phyloP scores from a whole-genome alignment of 805 yeast species.

The Zygoascus biomembranicola region DNA sequence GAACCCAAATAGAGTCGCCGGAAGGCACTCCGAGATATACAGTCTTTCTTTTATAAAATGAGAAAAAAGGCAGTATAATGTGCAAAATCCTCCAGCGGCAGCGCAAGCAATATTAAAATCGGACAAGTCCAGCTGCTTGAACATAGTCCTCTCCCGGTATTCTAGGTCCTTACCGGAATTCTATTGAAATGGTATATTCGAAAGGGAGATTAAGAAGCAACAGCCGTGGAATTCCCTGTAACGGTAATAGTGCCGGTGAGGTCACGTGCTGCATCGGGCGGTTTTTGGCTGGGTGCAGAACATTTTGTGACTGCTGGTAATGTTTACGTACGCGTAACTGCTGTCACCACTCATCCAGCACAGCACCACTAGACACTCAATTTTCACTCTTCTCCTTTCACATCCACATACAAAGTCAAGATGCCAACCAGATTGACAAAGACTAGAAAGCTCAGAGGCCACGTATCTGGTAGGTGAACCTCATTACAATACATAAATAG shows the following conservation, averaged over 20 bases:
- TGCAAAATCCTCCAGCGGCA: constrained; percentile 51
- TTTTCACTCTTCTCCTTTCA: constrained; percentile 2
- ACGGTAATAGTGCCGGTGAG: no score
- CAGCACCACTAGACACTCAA: background rate
- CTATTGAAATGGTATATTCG: no score
- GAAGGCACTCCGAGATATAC: constrained; percentile 60
- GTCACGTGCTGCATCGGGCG: no score
- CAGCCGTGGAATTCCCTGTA: no score
- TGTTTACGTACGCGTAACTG: background rate
- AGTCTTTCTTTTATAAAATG: constrained; percentile 50
- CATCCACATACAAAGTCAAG: constrained; percentile 4
- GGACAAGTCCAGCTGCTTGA: constrained; percentile 8
- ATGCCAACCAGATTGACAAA: constrained; percentile 99
- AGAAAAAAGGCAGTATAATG: constrained; percentile 50
- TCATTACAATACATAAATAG: constrained; percentile 4
- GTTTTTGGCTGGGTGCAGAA: no score
- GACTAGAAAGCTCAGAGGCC: constrained; percentile 99
- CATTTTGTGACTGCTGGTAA: background rate
- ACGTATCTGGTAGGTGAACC: constrained; percentile 91
- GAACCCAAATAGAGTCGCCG: constrained; percentile 54
- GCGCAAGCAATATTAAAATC: constrained; percentile 42
- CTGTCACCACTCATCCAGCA: background rate
- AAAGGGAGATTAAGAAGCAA: no score
- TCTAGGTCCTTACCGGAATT: no score
- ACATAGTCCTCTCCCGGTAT: background rate